Percentiles rank a stretch among this genome's conserved stretches.
phyloP scores from a whole-genome alignment of 176 grass and related monocot species.

The Musa troglodytarum region DNA sequence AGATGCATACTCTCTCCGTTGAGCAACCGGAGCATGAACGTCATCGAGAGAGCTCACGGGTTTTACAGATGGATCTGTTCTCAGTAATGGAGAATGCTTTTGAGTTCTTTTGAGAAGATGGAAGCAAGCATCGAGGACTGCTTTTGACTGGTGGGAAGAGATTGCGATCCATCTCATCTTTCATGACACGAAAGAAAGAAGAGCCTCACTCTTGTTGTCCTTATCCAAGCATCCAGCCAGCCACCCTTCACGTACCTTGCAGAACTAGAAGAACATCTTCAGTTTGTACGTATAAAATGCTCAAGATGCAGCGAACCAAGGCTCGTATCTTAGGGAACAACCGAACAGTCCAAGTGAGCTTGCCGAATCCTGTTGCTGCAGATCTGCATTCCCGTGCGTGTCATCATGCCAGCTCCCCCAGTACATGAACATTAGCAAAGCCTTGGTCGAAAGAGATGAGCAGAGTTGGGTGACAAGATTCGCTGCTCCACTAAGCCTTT shows the following conservation, averaged over 20 bases:
- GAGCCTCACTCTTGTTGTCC: not conserved
- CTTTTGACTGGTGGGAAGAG: not conserved
- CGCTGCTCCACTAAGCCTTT: not conserved
- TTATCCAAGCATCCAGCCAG: not conserved
- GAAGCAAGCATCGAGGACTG: not conserved
- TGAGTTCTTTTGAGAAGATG: not conserved
- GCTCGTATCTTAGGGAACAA: not conserved
- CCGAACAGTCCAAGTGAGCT: not conserved
- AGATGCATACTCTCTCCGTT: not conserved
- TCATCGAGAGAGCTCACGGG: not conserved
- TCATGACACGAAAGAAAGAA: not conserved
- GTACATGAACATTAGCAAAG: not conserved
- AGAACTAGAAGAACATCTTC: too few species aligned
- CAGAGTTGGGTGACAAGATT: not conserved
- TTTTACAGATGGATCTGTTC: not conserved
- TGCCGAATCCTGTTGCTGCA: not conserved
- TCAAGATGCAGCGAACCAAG: too few species aligned
- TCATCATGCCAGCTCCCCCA: too few species aligned
- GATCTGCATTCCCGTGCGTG: too few species aligned
- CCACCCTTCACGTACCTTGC: too few species aligned
- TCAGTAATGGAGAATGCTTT: not conserved
- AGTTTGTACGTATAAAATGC: too few species aligned
- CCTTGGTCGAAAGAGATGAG: not conserved
- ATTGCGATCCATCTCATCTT: slow-evolving; percentile 7
- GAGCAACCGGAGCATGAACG: too few species aligned